phyloP scores from a whole-genome alignment of 2,329 filamentous ascomycete species.

The Epichloe bromicola region DNA sequence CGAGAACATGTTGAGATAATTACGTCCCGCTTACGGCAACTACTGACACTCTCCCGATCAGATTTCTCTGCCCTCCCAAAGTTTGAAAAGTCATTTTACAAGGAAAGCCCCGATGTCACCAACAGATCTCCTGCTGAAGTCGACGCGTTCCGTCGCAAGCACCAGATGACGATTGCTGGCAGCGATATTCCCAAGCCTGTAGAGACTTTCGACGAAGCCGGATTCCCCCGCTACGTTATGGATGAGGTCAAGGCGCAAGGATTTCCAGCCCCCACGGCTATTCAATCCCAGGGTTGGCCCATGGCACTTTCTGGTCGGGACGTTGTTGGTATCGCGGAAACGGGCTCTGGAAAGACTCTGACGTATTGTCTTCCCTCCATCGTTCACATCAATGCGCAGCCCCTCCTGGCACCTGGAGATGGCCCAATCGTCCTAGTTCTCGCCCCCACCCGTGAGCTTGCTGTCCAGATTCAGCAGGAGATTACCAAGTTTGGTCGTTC shows the following conservation, averaged over 20 bases:
- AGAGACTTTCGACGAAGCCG: conserved; percentile 93
- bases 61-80: conserved; percentile 73
- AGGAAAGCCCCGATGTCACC: conserved; percentile 73
- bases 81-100: conserved; percentile 99
- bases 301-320: conserved; percentile 98
- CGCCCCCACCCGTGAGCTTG: conserved; percentile 91
- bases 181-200: conserved; percentile 80
- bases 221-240: conserved; percentile 90
- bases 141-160: conserved; percentile 72
- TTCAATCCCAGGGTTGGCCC: conserved; percentile 97
- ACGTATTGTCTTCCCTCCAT: conserved; percentile 97
- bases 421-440: conserved; percentile 94
- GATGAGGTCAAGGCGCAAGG: conserved; percentile 97
- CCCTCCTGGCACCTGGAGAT: conserved; percentile 85
- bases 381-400: conserved; percentile 98
- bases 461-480: conserved; percentile 96
- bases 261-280: conserved; percentile 84
- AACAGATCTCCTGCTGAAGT: conserved; percentile 67
- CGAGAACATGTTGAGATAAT: neutral
- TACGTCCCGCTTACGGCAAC: neutral
- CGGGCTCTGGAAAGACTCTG: conserved; percentile 96
- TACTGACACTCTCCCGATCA: conserved; percentile 23
- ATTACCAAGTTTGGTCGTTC: conserved; percentile 98
- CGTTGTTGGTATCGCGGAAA: conserved; percentile 98
- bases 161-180: conserved; percentile 75